Base-by-base conservation (phyloP, 164 flowering plant genomes). In the Echeveria elegans region DNA sequence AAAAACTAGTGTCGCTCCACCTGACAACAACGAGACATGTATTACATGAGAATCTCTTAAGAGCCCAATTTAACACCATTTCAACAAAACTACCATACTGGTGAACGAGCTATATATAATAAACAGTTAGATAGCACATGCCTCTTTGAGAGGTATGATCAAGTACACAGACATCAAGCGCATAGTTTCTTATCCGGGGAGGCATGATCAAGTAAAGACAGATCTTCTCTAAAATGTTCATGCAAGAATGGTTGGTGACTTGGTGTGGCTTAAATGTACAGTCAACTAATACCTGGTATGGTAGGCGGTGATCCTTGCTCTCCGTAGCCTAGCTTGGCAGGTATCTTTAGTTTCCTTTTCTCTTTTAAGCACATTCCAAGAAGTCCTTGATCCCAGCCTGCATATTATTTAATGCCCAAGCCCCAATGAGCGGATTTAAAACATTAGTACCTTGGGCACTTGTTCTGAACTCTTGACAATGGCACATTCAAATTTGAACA, bases 301-400 rank as follows among this genome's bases (percentile, higher is more conserved):
- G 77, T 90, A 29, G 99, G 99, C 50, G 99, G 99, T 40, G 99
- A 90, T 14, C 99, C 99, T 64, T 90, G 90, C 0, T 70, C 82
- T 2, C 99, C 99, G 73, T 92, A 95, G 63, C 97, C 99, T 72
- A 90, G 89, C 74, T 86, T 89, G 24, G 97, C 75, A 64, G 99
- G 99, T 66, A 95, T 95, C 77, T 87, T 89, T 81, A 94, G 74
- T 82, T 91, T 94, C 14, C 98, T 68, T 81, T 88, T 88, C 80
- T 94, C 97, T 21, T 96, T 96, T 1, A 89, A 82, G 75, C 97
- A 94, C 83, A 81, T 76, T 63, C 97, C 96, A 72, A 89, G 69
- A 6, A 94, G 70, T 67, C 97, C 97, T 73, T 91, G 96, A 78
- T 94, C 97, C 99, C 99, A 94, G 68, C 98, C 98, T 94, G 92